Conservation (phyloP, 441 rosid genomes). For the Biscutella auriculata region DNA sequence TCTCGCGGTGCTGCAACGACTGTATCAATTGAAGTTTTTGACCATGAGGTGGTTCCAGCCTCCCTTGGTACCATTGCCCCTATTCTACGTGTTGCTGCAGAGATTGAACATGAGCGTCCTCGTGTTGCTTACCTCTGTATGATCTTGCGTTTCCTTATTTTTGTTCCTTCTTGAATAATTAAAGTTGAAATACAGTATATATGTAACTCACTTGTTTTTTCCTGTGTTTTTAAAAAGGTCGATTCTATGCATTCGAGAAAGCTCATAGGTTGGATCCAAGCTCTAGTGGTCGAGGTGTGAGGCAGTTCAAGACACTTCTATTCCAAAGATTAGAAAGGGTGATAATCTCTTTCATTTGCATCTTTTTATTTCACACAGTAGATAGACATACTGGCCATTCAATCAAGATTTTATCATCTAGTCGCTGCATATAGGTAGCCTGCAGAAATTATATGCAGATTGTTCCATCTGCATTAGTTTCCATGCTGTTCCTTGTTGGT, state of each 20-base stretch:
- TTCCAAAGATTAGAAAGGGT: constrained; percentile 69
- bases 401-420: background rate
- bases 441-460: background rate
- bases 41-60: constrained; percentile 82
- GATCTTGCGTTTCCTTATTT: background rate
- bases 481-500: background rate
- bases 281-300: constrained; percentile 65
- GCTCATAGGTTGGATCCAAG: constrained; percentile 59
- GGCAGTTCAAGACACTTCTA: constrained; percentile 67
- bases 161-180: background rate
- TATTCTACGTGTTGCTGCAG: constrained; percentile 79
- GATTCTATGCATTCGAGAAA: constrained; percentile 76
- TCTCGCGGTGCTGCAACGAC: constrained; percentile 85
- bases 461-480: background rate
- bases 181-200: background rate
- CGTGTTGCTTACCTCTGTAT: constrained; percentile 92
- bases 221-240: constrained; percentile 30
- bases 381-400: background rate
- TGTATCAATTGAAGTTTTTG: constrained; percentile 86
- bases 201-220: background rate
- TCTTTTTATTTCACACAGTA: background rate
- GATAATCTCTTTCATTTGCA: constrained; percentile 5
- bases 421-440: background rate
- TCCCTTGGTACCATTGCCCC: constrained; percentile 79
- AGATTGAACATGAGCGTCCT: constrained; percentile 87